These are phyloP conservation scores for Tephrocybe sp. DNA, from an alignment of 768 basidiomycete species.

Conservation along the genomic window DNA sequence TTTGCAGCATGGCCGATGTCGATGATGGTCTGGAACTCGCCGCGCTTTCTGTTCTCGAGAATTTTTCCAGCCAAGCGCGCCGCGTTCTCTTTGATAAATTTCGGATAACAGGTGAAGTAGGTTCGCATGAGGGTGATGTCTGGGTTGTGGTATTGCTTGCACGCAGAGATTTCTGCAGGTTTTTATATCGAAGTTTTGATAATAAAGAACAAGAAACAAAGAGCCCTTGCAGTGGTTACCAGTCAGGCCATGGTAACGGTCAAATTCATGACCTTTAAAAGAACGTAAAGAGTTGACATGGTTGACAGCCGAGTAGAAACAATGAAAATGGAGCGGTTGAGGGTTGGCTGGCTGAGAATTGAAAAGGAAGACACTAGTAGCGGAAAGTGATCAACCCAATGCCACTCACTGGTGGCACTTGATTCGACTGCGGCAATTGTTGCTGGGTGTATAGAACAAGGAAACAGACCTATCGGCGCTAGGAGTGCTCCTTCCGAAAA, in stretches of 20 bases:
- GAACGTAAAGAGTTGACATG: no score
- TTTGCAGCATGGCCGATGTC: conserved; percentile 2
- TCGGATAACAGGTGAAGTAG: conserved; percentile 3
- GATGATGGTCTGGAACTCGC: neutral
- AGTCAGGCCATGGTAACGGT: neutral
- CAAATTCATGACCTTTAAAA: neutral
- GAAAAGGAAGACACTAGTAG: no score
- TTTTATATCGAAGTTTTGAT: neutral
- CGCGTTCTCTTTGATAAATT: conserved; percentile 2
- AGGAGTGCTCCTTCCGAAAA: no score
- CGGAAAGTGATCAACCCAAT: no score
- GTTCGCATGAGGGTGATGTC: neutral
- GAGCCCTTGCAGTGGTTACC: neutral
- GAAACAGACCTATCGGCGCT: no score
- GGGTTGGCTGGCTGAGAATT: no score
- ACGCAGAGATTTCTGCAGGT: neutral
- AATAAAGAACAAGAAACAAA: neutral
- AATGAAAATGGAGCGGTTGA: no score
- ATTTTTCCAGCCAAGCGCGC: neutral
- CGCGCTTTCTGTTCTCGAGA: neutral
- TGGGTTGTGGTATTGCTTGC: neutral
- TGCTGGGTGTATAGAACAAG: no score
- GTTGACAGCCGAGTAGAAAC: no score
- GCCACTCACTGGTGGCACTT: no score
- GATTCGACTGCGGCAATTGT: no score